Evolutionary conservation across 129 eudicot species (phyloP).

Genomic region (Chrysanthemum makinoi): DNA sequence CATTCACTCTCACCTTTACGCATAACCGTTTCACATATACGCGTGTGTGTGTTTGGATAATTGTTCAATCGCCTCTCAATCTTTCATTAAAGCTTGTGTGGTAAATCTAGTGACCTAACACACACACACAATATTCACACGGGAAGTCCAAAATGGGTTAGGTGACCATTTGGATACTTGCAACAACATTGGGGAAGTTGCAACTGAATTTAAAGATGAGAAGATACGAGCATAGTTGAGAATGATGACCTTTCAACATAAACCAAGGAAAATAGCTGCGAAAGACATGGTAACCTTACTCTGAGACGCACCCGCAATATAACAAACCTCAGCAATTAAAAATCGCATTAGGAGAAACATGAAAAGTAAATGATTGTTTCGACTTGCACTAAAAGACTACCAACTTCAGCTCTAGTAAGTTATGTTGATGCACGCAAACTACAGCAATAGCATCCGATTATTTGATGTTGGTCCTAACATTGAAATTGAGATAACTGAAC

Average conservation of each 20-base stretch:
- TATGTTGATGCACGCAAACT: too few species aligned
- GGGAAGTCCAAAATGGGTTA: too few species aligned
- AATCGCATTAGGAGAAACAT: slow-evolving; percentile 52
- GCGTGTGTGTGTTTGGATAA: too few species aligned
- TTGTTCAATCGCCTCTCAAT: too few species aligned
- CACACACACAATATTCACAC: too few species aligned
- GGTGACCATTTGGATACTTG: too few species aligned
- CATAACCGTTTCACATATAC: too few species aligned
- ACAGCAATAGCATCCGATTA: too few species aligned
- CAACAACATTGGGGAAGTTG: slow-evolving; percentile 23
- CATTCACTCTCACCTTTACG: too few species aligned
- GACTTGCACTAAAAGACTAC: slow-evolving; percentile 47
- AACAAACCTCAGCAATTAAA: slow-evolving; percentile 52
- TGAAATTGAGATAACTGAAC: slow-evolving; percentile 3
- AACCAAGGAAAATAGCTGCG: neutral
- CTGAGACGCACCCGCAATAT: slow-evolving; percentile 43
- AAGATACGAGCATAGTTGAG: slow-evolving; percentile 2
- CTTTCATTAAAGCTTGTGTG: too few species aligned
- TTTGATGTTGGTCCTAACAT: neutral
- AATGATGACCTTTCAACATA: neutral
- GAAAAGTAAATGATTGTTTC: slow-evolving; percentile 55
- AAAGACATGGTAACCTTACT: slow-evolving; percentile 39
- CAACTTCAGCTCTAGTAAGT: too few species aligned
- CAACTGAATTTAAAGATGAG: slow-evolving; percentile 29
- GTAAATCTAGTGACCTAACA: too few species aligned